A percentile compares a stretch with the other conserved stretches of the same genome.
phyloP scores from a whole-genome alignment of 1,284 basidiomycete species.

The Erythrobasidium hasegawianum region DNA sequence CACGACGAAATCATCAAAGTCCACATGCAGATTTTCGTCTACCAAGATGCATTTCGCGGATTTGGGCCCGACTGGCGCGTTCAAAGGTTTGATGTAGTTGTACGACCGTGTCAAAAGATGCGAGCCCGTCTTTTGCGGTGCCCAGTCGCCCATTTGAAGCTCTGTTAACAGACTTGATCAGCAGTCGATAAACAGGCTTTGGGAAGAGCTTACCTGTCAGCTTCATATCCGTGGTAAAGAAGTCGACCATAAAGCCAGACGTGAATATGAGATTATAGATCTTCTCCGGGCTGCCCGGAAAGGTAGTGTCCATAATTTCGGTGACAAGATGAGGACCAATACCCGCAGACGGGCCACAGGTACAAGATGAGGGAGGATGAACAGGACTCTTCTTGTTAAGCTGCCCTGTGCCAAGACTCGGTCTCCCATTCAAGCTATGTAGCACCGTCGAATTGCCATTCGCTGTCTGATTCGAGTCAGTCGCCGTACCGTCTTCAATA shows the following conservation, averaged over 20 bases:
- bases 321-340: slow-evolving; percentile 64
- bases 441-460: background rate
- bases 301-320: slow-evolving; percentile 67
- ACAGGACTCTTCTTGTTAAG: background rate
- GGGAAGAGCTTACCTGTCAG: slow-evolving; percentile 61
- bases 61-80: slow-evolving; percentile 82
- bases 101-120: slow-evolving; percentile 77
- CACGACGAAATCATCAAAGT: slow-evolving; percentile 77
- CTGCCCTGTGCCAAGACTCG: slow-evolving; percentile 3
- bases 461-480: background rate
- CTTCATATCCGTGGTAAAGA: slow-evolving; percentile 82
- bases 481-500: background rate
- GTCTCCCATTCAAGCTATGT: background rate
- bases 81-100: slow-evolving; percentile 93
- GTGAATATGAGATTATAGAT: slow-evolving; percentile 95
- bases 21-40: slow-evolving; percentile 75
- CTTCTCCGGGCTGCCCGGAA: slow-evolving; percentile 88
- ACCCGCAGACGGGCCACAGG: background rate
- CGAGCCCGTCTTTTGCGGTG: slow-evolving; percentile 61
- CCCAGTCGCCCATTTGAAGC: slow-evolving; percentile 88
- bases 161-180: slow-evolving; percentile 55
- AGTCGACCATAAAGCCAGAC: slow-evolving; percentile 91
- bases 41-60: slow-evolving; percentile 90
- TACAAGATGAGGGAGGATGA: slow-evolving; percentile 19
- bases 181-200: background rate